Percentiles rank a stretch among this genome's conserved stretches.
Conservation (phyloP, 2,329 filamentous ascomycete species). For the Colletotrichum tanaceti region DNA sequence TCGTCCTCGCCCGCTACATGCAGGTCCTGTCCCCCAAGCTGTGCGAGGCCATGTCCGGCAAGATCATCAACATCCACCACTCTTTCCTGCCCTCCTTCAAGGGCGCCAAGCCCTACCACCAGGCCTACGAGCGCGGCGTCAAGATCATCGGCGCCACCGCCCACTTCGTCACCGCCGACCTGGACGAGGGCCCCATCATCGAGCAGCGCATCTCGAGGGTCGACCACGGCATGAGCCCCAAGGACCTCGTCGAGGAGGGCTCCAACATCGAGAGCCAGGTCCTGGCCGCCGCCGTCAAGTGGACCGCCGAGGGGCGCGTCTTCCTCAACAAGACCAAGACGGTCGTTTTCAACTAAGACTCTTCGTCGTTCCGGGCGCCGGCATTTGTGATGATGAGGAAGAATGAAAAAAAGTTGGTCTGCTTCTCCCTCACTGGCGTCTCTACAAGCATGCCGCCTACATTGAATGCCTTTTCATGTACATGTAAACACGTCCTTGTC, state of each 20-base stretch:
- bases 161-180: constrained; percentile 85
- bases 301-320: constrained; percentile 82
- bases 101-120: constrained; percentile 88
- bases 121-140: constrained; percentile 86
- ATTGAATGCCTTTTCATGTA: too few species aligned
- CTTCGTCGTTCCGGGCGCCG: constrained; percentile 6
- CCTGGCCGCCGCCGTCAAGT: constrained; percentile 83
- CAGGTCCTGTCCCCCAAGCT: constrained; percentile 82
- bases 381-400: too few species aligned
- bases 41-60: constrained; percentile 82
- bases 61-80: constrained; percentile 94
- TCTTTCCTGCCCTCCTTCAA: constrained; percentile 89
- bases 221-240: constrained; percentile 80
- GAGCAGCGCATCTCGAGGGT: constrained; percentile 84
- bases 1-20: constrained; percentile 89
- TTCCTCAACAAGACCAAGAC: constrained; percentile 85
- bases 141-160: constrained; percentile 91
- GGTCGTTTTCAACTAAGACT: constrained; percentile 73
- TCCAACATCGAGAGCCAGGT: constrained; percentile 88
- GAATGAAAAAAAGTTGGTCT: constrained; percentile 18
- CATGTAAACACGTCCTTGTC: neutral
- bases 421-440: neutral
- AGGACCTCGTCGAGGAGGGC: constrained; percentile 81
- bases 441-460: neutral
- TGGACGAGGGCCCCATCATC: constrained; percentile 89